Percentiles rank a stretch among this genome's conserved stretches.
Evolutionary conservation across 2,329 filamentous ascomycete genomes (phyloP).

Genomic region (Fusarium guadeloupense): DNA sequence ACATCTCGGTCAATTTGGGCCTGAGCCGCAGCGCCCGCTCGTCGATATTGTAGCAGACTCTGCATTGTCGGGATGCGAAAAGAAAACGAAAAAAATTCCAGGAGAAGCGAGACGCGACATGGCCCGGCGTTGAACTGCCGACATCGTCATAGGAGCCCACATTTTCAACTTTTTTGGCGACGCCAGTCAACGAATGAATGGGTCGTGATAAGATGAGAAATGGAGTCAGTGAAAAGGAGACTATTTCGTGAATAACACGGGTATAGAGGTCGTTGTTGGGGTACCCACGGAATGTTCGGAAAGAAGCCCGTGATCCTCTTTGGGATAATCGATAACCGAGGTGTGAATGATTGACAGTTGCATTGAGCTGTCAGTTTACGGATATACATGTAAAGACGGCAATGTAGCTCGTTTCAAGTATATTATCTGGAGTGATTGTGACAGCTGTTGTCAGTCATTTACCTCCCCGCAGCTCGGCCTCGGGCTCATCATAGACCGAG

Average conservation of each 20-base stretch:
- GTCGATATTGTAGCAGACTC: slow-evolving; percentile 31
- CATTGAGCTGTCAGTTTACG: not conserved
- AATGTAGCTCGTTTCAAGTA: no score
- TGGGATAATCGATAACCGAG: slow-evolving; percentile 8
- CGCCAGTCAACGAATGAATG: slow-evolving; percentile 7
- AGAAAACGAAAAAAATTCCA: not conserved
- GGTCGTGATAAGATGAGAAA: slow-evolving; percentile 16
- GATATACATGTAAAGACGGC: no score
- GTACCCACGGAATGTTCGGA: no score
- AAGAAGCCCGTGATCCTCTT: not conserved
- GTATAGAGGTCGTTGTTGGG: not conserved
- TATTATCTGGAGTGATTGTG: not conserved
- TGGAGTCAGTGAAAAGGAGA: slow-evolving; percentile 6
- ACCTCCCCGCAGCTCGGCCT: no score
- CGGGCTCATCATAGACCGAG: no score
- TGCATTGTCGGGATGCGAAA: slow-evolving; percentile 21
- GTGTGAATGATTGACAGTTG: not conserved
- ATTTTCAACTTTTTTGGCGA: not conserved
- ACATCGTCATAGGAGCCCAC: slow-evolving; percentile 15
- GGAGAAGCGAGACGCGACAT: no score
- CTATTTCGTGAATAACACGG: slow-evolving; percentile 4
- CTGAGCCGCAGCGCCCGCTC: slow-evolving; percentile 31
- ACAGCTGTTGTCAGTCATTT: no score
- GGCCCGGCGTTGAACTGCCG: not conserved
- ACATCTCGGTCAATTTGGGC: slow-evolving; percentile 35